Conservation (phyloP, 805 yeast species). For the Metschnikowia santaceciliae region DNA sequence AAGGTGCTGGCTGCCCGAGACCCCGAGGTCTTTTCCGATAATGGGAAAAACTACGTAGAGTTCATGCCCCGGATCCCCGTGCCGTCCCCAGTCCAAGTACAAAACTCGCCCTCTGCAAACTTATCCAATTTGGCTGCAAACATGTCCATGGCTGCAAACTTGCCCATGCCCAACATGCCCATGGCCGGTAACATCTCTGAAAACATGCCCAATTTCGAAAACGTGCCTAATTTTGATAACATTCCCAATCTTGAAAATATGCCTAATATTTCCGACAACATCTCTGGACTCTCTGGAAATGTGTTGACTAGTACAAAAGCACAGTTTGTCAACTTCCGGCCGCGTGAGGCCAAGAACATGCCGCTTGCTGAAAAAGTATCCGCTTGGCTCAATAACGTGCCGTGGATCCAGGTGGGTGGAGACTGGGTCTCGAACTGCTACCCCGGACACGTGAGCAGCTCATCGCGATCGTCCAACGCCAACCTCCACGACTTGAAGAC, state of each 20-base stretch:
- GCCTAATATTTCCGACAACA: no score
- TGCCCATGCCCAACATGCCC: no score
- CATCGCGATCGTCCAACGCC: conserved; percentile 20
- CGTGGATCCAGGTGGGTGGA: conserved; percentile 34
- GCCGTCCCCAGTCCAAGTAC: not conserved
- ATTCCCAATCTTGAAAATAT: no score
- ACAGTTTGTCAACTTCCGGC: conserved; percentile 42
- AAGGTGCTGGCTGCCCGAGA: not conserved
- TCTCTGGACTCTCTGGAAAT: no score
- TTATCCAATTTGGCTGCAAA: no score
- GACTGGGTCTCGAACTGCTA: conserved; percentile 42
- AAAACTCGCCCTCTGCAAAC: not conserved
- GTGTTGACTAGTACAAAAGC: not conserved
- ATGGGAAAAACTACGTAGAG: conserved; percentile 2
- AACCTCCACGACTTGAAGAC: conserved; percentile 10
- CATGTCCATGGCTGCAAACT: no score
- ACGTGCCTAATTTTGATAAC: no score
- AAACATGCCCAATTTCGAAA: no score
- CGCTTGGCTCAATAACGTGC: conserved; percentile 60
- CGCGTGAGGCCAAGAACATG: conserved; percentile 62
- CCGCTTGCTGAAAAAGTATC: conserved; percentile 60
- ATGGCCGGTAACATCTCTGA: no score
- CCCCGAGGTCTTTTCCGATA: not conserved
- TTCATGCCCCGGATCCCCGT: not conserved
- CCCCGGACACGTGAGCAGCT: conserved; percentile 34